Percentiles rank a stretch among this genome's conserved stretches.
Conservation (phyloP, 805 yeast genomes). For the Metschnikowia aberdeeniae region DNA sequence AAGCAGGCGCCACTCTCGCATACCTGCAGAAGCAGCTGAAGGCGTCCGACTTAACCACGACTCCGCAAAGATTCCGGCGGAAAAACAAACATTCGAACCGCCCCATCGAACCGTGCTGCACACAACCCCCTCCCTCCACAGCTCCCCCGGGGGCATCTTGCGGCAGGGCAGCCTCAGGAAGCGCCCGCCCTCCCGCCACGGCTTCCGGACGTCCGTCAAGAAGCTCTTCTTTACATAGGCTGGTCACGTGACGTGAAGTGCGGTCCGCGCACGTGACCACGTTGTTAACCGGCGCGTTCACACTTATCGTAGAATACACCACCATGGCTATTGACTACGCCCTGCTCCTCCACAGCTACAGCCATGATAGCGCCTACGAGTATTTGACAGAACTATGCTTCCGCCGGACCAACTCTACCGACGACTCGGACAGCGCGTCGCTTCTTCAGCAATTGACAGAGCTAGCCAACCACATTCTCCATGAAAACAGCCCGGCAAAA, state of each 20-base stretch:
- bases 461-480: conserved; percentile 18
- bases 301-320: background rate
- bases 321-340: conserved; percentile 8
- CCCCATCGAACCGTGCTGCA: no score
- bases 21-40: background rate
- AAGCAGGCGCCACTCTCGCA: background rate
- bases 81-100: no score
- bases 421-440: conserved; percentile 13
- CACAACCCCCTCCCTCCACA: no score
- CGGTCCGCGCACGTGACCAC: background rate
- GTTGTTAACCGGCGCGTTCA: background rate
- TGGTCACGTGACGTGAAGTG: background rate
- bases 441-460: conserved; percentile 23
- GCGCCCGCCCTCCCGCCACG: background rate
- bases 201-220: conserved; percentile 1
- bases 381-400: conserved; percentile 22
- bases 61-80: no score
- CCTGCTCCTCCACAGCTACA: conserved; percentile 10
- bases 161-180: no score
- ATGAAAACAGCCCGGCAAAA: background rate
- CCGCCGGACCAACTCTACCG: conserved; percentile 10
- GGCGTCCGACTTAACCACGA: background rate
- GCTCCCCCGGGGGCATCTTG: no score
- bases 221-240: conserved; percentile 1
- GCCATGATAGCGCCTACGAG: conserved; percentile 17